Conservation (phyloP, 495 filamentous ascomycete species). For the Aspergillus steynii region DNA sequence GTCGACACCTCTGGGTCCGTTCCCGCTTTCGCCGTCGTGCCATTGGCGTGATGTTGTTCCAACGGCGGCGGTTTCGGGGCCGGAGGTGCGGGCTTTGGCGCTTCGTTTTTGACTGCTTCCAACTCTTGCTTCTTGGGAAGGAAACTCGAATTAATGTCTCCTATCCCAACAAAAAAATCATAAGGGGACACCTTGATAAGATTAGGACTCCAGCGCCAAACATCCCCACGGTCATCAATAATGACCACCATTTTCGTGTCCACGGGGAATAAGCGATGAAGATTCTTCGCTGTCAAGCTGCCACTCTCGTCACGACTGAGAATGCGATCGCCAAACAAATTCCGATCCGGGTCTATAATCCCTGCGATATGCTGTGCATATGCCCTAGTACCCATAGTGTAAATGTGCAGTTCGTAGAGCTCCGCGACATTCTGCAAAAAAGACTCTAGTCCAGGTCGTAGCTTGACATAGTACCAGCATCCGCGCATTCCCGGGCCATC, state of each 20-base stretch:
- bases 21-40: constrained; percentile 30
- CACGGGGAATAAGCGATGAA: constrained; percentile 90
- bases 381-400: constrained; percentile 96
- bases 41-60: constrained; percentile 39
- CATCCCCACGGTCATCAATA: constrained; percentile 95
- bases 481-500: constrained; percentile 73
- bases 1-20: constrained; percentile 50
- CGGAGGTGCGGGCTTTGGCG: constrained; percentile 22
- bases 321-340: constrained; percentile 90
- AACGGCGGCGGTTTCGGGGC: constrained; percentile 19
- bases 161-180: constrained; percentile 97
- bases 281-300: constrained; percentile 82
- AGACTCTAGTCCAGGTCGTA: constrained; percentile 84
- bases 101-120: constrained; percentile 27
- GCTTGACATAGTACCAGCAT: constrained; percentile 97
- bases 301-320: constrained; percentile 96
- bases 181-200: constrained; percentile 93
- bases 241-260: constrained; percentile 99
- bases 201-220: constrained; percentile 95
- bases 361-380: constrained; percentile 91
- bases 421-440: constrained; percentile 79
- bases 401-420: constrained; percentile 94
- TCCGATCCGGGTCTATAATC: constrained; percentile 87
- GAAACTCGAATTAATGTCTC: constrained; percentile 98
- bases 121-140: constrained; percentile 85